Percentiles rank a stretch among this genome's conserved stretches.
Evolutionary conservation across 768 basidiomycete species (phyloP).

Genomic region (Mycena belliarum): DNA sequence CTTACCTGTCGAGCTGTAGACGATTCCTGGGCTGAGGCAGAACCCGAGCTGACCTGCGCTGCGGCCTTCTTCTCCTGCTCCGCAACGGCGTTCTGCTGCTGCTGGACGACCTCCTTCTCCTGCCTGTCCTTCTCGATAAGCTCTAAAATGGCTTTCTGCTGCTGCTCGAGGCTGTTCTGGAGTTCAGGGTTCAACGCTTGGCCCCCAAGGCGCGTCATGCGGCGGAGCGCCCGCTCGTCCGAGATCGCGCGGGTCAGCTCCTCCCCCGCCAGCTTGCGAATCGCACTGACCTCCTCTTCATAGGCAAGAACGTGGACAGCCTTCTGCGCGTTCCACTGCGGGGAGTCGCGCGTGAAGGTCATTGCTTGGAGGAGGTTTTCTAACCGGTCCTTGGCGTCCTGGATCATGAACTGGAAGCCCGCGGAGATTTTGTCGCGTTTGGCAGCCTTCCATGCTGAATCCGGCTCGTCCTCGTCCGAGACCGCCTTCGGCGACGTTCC

Average conservation of each 20-base stretch:
- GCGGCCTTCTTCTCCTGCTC: too few species aligned
- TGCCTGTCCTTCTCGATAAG: constrained; percentile 3
- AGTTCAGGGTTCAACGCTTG: neutral
- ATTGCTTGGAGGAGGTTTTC: constrained; percentile 35
- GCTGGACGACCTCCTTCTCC: too few species aligned
- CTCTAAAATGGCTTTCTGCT: constrained; percentile 11
- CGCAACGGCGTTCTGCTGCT: too few species aligned
- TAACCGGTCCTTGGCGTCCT: constrained; percentile 64
- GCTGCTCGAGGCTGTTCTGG: neutral
- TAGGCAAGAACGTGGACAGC: neutral
- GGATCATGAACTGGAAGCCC: constrained; percentile 42
- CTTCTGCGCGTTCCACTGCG: neutral
- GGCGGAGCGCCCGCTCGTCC: neutral
- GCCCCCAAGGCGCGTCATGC: neutral
- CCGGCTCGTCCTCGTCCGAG: constrained; percentile 45
- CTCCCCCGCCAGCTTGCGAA: neutral
- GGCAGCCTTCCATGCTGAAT: constrained; percentile 49
- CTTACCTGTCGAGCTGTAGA: too few species aligned
- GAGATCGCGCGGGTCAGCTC: neutral
- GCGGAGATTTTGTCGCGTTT: constrained; percentile 53
- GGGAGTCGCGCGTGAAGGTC: neutral
- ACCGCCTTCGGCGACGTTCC: neutral
- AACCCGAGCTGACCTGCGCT: too few species aligned
- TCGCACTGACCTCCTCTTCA: neutral
- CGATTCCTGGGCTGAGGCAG: too few species aligned